Base-by-base conservation (phyloP, 2,329 filamentous ascomycete genomes). In the Verticillium zaregamsianum region DNA sequence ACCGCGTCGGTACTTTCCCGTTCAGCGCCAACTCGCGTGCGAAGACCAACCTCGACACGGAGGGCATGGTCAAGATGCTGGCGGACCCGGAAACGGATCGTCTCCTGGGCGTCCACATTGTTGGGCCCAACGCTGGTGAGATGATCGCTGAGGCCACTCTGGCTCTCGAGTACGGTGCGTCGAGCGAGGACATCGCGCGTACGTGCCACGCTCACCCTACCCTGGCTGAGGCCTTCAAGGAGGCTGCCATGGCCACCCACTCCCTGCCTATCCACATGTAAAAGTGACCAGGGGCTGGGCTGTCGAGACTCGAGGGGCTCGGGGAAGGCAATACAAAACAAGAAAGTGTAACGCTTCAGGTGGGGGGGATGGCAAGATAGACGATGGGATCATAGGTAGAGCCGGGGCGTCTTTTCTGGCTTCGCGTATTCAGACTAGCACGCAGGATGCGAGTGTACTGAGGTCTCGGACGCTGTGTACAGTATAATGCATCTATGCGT, bases 81-180 rank as follows among this genome's bases (percentile, higher is more conserved):
- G 90, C 93, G 40, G 95, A 99, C 75, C 92, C 93, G 59, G 91
- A 98, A 85, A 99, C 95, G 39, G 95, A 99, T 79, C 88, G 95
- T 69, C 90, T 99, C 69, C 84, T 99, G 66, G 95, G 95, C 68
- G 90, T 97, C 67, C 95, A 99, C 84, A 98, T 99, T 77, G 90
- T 99, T 70, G 95, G 95, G 63, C 86, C 95, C 70, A 95, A 95
- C 76, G 95, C 95, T 54, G 95, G 95, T 72, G 95, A 99, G 85
- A 98, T 99, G 95, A 97, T 99, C 81, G 95, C 95, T 2, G 95
- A 99, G 82, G 95, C 90, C 67, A 95, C 93, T 14, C 83, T 99
- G 72, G 95, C 95, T 62, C 83, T 99, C 58, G 95, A 99, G 82
- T 99, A 99, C 73, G 95, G 95, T 67, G 95, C 95, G 33, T 95